These are phyloP conservation scores for Macroventuria anomochaeta DNA, from an alignment of 2,329 filamentous ascomycete genomes.

Conservation along the genomic window DNA sequence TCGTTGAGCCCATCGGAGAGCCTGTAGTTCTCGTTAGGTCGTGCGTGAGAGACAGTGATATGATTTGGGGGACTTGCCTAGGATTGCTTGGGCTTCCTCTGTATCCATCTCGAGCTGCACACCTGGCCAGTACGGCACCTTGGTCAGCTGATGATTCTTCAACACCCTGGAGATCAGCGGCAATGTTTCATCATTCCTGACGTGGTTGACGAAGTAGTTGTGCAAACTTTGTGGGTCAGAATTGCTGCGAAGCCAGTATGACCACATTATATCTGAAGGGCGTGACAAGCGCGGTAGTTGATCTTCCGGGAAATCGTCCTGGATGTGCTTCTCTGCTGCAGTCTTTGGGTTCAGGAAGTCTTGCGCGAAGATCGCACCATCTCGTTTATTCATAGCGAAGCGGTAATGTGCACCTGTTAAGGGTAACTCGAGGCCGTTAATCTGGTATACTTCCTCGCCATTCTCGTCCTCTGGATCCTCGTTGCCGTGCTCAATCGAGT, in stretches of 20 bases:
- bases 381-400: conserved; percentile 12
- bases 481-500: conserved; percentile 18
- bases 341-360: background rate
- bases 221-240: conserved; percentile 7
- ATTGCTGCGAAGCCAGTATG: conserved; percentile 13
- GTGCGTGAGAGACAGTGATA: too few species aligned
- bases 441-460: conserved; percentile 6
- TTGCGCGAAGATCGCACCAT: conserved; percentile 8
- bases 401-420: conserved; percentile 9
- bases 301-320: background rate
- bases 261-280: conserved; percentile 20
- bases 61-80: conserved; percentile 8
- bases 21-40: background rate
- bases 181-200: conserved; percentile 9
- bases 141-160: background rate
- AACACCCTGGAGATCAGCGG: background rate
- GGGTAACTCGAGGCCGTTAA: conserved; percentile 9
- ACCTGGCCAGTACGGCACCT: conserved; percentile 23
- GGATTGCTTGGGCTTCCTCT: conserved; percentile 15
- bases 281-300: conserved; percentile 10
- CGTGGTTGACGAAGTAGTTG: conserved; percentile 12
- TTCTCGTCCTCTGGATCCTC: conserved; percentile 1
- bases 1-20: conserved; percentile 12
- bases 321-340: background rate
- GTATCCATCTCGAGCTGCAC: conserved; percentile 7